Evolutionary conservation across 148 eudicot species (phyloP).

Genomic region (Diospyros lotus): DNA sequence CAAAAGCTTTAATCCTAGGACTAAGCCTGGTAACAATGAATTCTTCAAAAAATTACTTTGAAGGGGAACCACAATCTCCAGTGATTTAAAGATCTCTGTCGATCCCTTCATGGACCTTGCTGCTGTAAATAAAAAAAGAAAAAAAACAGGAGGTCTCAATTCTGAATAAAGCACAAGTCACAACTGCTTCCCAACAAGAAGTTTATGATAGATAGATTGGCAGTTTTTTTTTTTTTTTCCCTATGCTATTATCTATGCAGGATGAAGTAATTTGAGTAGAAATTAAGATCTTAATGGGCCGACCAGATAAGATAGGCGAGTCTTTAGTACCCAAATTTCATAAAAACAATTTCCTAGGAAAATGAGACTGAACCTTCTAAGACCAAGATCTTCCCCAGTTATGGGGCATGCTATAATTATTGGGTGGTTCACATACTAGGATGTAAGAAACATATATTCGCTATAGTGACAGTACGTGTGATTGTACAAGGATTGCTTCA

Average conservation of each 20-base stretch:
- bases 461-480: background rate
- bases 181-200: background rate
- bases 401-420: background rate
- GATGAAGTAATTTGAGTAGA: background rate
- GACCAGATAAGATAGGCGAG: too few relatives aligned
- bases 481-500: background rate
- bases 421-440: background rate
- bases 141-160: background rate
- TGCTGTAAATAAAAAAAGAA: background rate
- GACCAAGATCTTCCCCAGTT: background rate
- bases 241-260: background rate
- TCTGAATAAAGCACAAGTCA: background rate
- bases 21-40: background rate
- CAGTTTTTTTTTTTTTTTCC: too few relatives aligned
- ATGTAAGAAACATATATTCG: background rate
- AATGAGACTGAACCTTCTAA: too few relatives aligned
- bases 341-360: too few relatives aligned
- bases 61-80: background rate
- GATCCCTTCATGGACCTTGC: constrained; percentile 29
- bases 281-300: background rate
- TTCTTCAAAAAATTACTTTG: too few relatives aligned
- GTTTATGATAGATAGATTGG: too few relatives aligned
- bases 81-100: constrained; percentile 46
- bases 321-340: too few relatives aligned
- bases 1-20: background rate